phyloP scores from a whole-genome alignment of 176 grass and related monocot genomes.

The Hsuehochloa calcarea region DNA sequence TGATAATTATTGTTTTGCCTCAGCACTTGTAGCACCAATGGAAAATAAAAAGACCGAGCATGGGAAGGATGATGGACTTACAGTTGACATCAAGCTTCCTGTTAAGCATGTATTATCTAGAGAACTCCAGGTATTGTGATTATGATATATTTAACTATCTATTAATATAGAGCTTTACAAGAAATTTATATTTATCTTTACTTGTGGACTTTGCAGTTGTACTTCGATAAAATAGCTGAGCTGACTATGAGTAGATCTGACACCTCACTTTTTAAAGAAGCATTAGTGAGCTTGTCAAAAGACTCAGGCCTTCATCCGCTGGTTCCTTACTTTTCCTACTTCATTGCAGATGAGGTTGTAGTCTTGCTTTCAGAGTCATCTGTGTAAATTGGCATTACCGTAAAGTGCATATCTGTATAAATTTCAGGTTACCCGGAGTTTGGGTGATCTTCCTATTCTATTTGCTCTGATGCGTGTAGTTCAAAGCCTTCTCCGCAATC shows the following conservation, averaged over 20 bases:
- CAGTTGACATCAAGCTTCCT: constrained; percentile 85
- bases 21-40: constrained; percentile 62
- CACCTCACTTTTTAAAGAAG: constrained; percentile 66
- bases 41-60: constrained; percentile 72
- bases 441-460: constrained; percentile 74
- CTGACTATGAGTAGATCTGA: constrained; percentile 80
- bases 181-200: constrained; percentile 38
- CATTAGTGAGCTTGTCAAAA: constrained; percentile 86
- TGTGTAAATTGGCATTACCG: constrained; percentile 11
- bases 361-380: background rate
- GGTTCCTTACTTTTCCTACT: constrained; percentile 97
- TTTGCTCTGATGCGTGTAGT: constrained; percentile 90
- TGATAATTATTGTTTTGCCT: constrained; percentile 35
- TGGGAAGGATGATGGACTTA: constrained; percentile 76
- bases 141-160: background rate
- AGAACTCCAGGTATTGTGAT: constrained; percentile 68
- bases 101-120: constrained; percentile 95
- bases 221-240: constrained; percentile 96
- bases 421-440: constrained; percentile 85
- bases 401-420: constrained; percentile 19
- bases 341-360: constrained; percentile 77
- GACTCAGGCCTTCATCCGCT: constrained; percentile 91
- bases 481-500: constrained; percentile 86
- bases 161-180: background rate
- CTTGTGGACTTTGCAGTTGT: constrained; percentile 61